Percentiles rank a stretch among this genome's conserved stretches.
These are phyloP conservation scores for Kurtzmaniella fragi DNA, from an alignment of 805 yeast genomes.

Conservation along the genomic window DNA sequence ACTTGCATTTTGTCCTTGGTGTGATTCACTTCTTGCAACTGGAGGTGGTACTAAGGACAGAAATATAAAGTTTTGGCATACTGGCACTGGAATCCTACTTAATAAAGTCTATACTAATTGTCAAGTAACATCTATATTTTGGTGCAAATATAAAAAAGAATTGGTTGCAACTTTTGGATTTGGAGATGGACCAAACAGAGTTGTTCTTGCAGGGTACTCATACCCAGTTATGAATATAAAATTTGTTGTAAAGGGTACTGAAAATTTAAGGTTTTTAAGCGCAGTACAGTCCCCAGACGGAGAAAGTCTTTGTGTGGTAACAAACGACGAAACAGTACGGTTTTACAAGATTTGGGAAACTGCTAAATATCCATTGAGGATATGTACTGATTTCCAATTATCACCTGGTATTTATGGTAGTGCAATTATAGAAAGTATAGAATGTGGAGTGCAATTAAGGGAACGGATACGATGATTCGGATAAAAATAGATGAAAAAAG, in stretches of 20 bases:
- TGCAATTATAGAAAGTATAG: conserved; percentile 10
- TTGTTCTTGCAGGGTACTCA: conserved; percentile 54
- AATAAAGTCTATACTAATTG: conserved; percentile 53
- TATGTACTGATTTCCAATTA: conserved; percentile 26
- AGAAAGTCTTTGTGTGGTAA: conserved; percentile 61
- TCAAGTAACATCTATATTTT: conserved; percentile 73
- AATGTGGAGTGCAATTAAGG: neutral
- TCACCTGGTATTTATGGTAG: conserved; percentile 16
- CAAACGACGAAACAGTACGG: conserved; percentile 73
- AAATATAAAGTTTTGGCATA: conserved; percentile 82
- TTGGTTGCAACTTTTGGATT: conserved; percentile 81
- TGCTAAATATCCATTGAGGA: conserved; percentile 25
- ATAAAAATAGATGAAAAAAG: neutral
- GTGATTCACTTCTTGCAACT: conserved; percentile 71
- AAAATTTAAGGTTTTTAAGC: conserved; percentile 56
- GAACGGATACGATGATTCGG: neutral
- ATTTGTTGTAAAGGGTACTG: conserved; percentile 44
- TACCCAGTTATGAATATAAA: conserved; percentile 59
- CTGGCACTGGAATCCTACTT: conserved; percentile 68
- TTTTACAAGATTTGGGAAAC: conserved; percentile 67
- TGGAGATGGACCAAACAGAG: conserved; percentile 48
- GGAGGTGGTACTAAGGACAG: conserved; percentile 89
- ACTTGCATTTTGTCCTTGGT: conserved; percentile 88
- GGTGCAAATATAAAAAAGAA: conserved; percentile 66
- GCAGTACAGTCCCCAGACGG: conserved; percentile 65